Base-by-base conservation (phyloP, 345 rosid genomes). In the Eucalyptus curtisii region DNA sequence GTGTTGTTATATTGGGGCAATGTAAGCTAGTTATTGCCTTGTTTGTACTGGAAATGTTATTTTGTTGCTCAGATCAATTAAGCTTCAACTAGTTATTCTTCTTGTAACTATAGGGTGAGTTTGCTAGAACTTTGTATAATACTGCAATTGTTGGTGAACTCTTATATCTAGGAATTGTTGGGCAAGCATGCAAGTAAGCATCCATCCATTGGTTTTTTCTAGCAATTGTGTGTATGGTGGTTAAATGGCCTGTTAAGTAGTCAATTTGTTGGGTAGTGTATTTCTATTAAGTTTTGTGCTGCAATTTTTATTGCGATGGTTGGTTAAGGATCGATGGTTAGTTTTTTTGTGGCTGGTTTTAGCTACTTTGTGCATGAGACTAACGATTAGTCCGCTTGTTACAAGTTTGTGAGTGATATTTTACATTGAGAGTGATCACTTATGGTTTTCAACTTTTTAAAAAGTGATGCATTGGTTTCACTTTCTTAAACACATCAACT, bases 321-420 rank as follows among this genome's bases (percentile, higher is more conserved):
- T 61, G 71, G 33, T 61, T 61, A 61, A 30, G 17, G 71, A 61
- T 61, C 33, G 4, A 61, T 61, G 19, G 17, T 61, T 17, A 30
- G 7, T n/a, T 31, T 61, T 61, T 61, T 61, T 30, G 37, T 30
- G 3, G 37, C 71, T 30, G 14, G 37, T 30, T 64, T 61, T 64
- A 64, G 37, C 10, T 30, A 64, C 9, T 13, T 7, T 64, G 33
- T n/a, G 71, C 33, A 64, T 64, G 37, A 31, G 33, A 64, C 6
- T 13, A 31, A 64, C 0, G 37, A 64, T 31, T 1, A 3, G 2
- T 64, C 31, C 4, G 1, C n/a, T 64, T 64, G 16, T 64, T 31
- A 30, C 17, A 64, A 64, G 37, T n/a, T 2, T 64, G 10, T 15
- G 17, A 4, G 71, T 14, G 37, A 61, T 61, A 17, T 61, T 30